Evolutionary conservation across 2,329 filamentous ascomycete species (phyloP), one percentile per base, ranked within the genome.

Genomic region (Xylaria sp.): DNA sequence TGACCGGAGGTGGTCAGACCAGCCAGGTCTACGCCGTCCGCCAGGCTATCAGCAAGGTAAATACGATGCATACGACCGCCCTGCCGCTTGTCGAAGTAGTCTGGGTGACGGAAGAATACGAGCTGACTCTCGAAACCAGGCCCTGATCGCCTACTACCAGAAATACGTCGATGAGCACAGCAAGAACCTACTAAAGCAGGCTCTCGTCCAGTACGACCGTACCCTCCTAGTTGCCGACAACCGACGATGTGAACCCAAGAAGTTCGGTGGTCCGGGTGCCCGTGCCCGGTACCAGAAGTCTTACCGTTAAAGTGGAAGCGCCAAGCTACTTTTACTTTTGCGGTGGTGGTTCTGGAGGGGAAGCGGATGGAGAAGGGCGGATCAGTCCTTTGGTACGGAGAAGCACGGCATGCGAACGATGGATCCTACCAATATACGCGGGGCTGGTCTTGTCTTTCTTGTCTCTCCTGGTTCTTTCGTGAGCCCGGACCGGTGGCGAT

Each of bases 121-220:
- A 53, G 48, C 56, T 65, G 20, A 59, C 63, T 42, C 7, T 48
- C 46, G 1, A 13, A 36, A 28, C n/a, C 46, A 72, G 70, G 63
- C 70, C 68, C 93, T 97, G 83, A 91, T 97, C 81, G 92, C 94
- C 85, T 97, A 97, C 92, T 98, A 97, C 92, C 95, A 97, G 88
- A 97, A 99, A 90, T 99, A 91, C 88, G 93, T 98, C 86, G 96
- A 99, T 83, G 96, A 99, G 92, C 94, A 98, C 92, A 93, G 92
- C 88, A 99, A 99, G 93, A 97, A 98, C 91, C 89, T 94, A 86
- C 90, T 99, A 82, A 99, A 98, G 93, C 92, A 95, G 87, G 93
- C 93, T 77, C 91, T 99, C 78, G 93, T 95, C 81, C 90, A 94
- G 84, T 99, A 95, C 89, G 94, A 97, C 89, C 91, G 94, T 82